Conservation (phyloP, 2,329 filamentous ascomycete species). For the Colletotrichum tropicale region DNA sequence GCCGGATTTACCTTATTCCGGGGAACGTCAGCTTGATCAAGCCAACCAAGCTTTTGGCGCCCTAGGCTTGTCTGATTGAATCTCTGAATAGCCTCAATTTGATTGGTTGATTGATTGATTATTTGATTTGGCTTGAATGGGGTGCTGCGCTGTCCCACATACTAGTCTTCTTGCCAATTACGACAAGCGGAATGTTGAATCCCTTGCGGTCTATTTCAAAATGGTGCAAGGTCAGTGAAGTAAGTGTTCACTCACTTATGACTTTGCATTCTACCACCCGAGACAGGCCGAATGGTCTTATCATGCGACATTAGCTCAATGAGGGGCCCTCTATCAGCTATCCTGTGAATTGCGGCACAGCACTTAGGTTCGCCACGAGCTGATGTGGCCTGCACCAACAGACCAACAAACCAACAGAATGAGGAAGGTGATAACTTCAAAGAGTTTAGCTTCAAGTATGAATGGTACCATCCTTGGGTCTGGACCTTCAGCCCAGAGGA, state of each 20-base stretch:
- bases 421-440: neutral
- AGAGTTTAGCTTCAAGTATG: neutral
- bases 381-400: neutral
- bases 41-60: no score
- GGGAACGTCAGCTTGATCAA: no score
- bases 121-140: no score
- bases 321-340: neutral
- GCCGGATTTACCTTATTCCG: no score
- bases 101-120: no score
- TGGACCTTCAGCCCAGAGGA: neutral
- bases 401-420: neutral
- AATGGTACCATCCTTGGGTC: neutral
- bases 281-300: neutral
- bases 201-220: neutral
- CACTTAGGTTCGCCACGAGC: neutral
- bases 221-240: neutral
- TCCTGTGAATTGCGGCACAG: neutral
- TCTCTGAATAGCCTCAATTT: no score
- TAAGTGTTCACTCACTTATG: fast-evolving
- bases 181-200: no score
- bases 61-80: no score
- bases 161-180: neutral
- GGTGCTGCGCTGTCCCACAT: no score
- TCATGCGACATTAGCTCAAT: neutral
- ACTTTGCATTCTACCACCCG: neutral